Evolutionary conservation across 2,329 filamentous ascomycete species (phyloP).

Genomic region (Diaporthe destruens): DNA sequence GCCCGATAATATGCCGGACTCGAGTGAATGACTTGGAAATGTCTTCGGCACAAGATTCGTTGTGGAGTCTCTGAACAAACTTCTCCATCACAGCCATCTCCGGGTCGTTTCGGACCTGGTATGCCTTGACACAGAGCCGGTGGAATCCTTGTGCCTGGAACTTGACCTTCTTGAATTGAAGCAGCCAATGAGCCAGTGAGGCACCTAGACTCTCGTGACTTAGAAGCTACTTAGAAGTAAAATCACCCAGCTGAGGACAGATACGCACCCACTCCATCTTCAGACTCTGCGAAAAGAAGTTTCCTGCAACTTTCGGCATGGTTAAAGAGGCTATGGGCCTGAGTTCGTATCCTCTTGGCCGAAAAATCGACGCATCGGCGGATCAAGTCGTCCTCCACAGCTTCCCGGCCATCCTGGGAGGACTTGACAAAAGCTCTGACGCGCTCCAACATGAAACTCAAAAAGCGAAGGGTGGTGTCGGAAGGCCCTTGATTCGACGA

Average conservation of each 20-base stretch:
- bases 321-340: slow-evolving; percentile 8
- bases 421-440: slow-evolving; percentile 22
- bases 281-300: background rate
- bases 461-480: slow-evolving; percentile 48
- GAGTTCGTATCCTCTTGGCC: background rate
- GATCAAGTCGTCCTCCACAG: slow-evolving; percentile 42
- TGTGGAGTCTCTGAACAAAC: slow-evolving; percentile 25
- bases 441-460: slow-evolving; percentile 46
- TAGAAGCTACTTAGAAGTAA: background rate
- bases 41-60: background rate
- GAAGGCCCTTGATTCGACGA: slow-evolving; percentile 53
- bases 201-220: background rate
- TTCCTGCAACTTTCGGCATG: background rate
- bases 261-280: background rate
- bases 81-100: slow-evolving; percentile 23
- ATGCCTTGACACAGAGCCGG: slow-evolving; percentile 32
- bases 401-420: background rate
- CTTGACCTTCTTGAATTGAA: background rate
- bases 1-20: slow-evolving; percentile 58
- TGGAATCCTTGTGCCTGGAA: background rate
- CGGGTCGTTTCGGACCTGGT: slow-evolving; percentile 40
- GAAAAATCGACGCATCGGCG: slow-evolving; percentile 40
- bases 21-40: slow-evolving; percentile 45
- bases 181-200: slow-evolving; percentile 36
- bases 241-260: too few relatives aligned